Evolutionary conservation across 2,329 filamentous ascomycete species (phyloP), one percentile per base, ranked within the genome.

Genomic region (Curvularia hawaiiensis): DNA sequence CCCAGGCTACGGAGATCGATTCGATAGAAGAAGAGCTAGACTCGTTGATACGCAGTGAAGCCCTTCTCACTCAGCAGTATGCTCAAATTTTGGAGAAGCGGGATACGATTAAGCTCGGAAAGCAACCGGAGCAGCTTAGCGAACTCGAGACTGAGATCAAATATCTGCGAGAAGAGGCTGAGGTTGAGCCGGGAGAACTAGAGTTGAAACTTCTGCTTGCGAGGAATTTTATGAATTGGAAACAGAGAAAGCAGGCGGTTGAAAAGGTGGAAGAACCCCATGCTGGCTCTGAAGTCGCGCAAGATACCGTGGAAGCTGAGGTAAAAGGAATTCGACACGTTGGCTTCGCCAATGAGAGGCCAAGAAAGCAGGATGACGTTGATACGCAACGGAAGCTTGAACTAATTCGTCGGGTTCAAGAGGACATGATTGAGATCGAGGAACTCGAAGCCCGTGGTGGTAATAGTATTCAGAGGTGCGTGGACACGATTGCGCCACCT

Each of bases 291-390:
- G 26, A 28, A 28, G 26, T 28, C 26, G 26, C 30, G 12, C 54
- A 51, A 18, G 39, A n/a, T 2, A 54, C 49, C 1, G 45, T 50
- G 3, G 54, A 60, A 24, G 45, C 47, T 20, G 51, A 56, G 40
- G 18, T 31, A 3, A 40, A 52, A 18, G 56, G 33, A 11, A 18
- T 52, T 4, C 44, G 18, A 8, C 52, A 55, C 10, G 12, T 59
- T 24, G 38, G 22, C 9, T 35, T 24, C 10, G 39, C 38, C n/a
- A 52, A 50, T 26, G 18, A 28, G 18, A 16, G 39, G 11, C n/a
- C 53, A 8, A 10, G n/a, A 10, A 18, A 44, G 31, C 20, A 50
- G 0, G 20, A 50, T 22, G 49, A n/a, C 4, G 39, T 3, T 16
- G n/a, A 51, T 28, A 6, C 30, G 5, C 16, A 51, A 12, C n/a